Conservation (phyloP, 176 grass and related monocot genomes). For the Phoenix roebelenii region DNA sequence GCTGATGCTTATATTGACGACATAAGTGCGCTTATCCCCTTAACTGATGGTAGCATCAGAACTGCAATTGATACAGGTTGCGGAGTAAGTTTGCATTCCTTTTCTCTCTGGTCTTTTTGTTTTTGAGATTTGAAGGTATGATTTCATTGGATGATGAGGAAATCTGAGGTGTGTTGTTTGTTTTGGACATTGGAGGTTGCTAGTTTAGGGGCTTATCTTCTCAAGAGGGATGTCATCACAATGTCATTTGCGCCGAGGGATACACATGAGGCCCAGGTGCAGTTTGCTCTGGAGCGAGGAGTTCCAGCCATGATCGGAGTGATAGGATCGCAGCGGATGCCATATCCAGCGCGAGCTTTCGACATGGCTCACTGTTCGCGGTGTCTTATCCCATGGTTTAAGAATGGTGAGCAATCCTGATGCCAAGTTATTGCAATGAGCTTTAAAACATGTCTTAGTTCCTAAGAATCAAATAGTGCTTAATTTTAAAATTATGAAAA, state of each 20-base stretch:
- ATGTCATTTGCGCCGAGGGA: constrained; percentile 95
- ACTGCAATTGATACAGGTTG: constrained; percentile 86
- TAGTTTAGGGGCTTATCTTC: constrained; percentile 87
- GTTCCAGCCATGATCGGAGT: constrained; percentile 92
- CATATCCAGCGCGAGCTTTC: constrained; percentile 92
- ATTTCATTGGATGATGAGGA: no score
- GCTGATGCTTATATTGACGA: constrained; percentile 87
- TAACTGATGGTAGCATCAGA: constrained; percentile 71
- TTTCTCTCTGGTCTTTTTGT: not conserved
- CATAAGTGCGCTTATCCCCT: constrained; percentile 58
- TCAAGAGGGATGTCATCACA: constrained; percentile 71
- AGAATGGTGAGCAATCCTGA: constrained; percentile 38
- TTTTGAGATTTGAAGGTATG: no score
- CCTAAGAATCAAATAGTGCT: no score
- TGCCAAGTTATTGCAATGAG: no score
- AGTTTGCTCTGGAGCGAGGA: constrained; percentile 87
- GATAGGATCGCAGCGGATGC: constrained; percentile 67
- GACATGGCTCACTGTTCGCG: constrained; percentile 93
- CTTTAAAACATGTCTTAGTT: no score
- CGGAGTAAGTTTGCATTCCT: constrained; percentile 33
- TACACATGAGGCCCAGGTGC: constrained; percentile 89
- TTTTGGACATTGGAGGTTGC: constrained; percentile 53
- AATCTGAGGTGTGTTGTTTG: not conserved
- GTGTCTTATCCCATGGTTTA: constrained; percentile 81
- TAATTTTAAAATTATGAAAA: no score